Conservation (phyloP, 192 early-diverging fungal species). For the Coemansia sp. region DNA sequence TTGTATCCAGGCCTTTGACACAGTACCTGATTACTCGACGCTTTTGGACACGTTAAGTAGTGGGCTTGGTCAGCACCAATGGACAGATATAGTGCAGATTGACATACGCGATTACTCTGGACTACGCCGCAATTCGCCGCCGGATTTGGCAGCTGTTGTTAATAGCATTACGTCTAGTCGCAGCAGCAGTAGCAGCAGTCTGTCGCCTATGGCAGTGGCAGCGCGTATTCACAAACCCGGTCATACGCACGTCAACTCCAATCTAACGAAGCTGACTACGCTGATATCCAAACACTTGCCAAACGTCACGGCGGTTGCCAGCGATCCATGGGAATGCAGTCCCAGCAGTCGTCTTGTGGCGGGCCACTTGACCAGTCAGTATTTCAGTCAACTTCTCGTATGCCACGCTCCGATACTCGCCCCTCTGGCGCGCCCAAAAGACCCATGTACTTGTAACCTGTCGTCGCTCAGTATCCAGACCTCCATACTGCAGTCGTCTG, state of each 20-base stretch:
- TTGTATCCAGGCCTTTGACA: slow-evolving; percentile 27
- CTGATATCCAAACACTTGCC: slow-evolving; percentile 18
- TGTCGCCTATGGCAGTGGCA: neutral
- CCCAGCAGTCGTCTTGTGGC: slow-evolving; percentile 19
- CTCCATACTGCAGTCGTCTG: slow-evolving; percentile 11
- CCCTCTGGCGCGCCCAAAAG: neutral
- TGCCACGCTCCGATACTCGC: slow-evolving; percentile 2
- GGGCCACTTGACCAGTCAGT: slow-evolving; percentile 2
- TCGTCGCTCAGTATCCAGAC: slow-evolving; percentile 32
- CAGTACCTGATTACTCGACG: slow-evolving; percentile 14
- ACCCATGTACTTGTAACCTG: neutral
- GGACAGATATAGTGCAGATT: neutral
- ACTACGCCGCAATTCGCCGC: neutral
- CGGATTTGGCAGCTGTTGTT: neutral
- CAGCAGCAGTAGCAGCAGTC: slow-evolving; percentile 13
- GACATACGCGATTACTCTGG: slow-evolving; percentile 25
- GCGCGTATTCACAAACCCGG: neutral
- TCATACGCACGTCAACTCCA: neutral
- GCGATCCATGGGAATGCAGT: slow-evolving; percentile 27
- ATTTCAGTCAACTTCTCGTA: slow-evolving; percentile 6
- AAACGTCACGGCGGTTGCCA: neutral
- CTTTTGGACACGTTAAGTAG: slow-evolving; percentile 11
- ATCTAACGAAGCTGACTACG: neutral
- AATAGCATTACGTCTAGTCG: neutral
- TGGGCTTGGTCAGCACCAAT: slow-evolving; percentile 1